These are phyloP conservation scores for Pseudogymnoascus sp. DNA, from an alignment of 2,329 filamentous ascomycete species.

Conservation along the genomic window DNA sequence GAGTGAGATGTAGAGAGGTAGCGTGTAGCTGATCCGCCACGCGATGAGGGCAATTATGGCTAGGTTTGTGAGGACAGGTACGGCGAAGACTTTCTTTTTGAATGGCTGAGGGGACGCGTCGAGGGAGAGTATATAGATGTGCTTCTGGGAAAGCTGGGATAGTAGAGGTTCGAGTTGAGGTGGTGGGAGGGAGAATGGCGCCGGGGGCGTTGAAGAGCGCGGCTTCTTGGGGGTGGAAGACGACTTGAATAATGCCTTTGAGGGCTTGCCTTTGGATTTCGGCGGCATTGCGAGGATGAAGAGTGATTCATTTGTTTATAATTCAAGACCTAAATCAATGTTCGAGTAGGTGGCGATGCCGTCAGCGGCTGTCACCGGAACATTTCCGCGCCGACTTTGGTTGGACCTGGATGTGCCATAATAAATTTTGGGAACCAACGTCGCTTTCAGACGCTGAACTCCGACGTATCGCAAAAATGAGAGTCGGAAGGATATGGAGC, in stretches of 20 bases:
- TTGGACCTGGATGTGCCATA: conserved; percentile 4
- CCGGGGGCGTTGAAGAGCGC: conserved; percentile 35
- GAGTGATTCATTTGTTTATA: neutral
- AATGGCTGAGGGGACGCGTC: conserved; percentile 62
- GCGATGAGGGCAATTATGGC: conserved; percentile 56
- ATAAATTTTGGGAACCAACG: conserved; percentile 15
- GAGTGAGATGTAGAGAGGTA: conserved; percentile 63
- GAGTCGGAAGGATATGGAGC: conserved; percentile 25
- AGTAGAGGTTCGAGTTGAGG: conserved; percentile 59
- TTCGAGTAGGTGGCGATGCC: conserved; percentile 1
- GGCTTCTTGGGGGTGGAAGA: conserved; percentile 5
- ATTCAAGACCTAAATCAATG: neutral
- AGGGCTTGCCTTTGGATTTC: neutral
- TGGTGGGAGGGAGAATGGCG: conserved; percentile 63
- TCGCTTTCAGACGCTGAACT: neutral
- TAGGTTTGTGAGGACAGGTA: conserved; percentile 72
- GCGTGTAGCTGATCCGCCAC: conserved; percentile 61
- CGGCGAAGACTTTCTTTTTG: conserved; percentile 76
- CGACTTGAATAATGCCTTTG: conserved; percentile 4
- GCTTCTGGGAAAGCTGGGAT: conserved; percentile 54
- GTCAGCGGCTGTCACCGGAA: neutral
- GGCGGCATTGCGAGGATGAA: conserved; percentile 2
- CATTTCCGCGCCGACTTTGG: conserved; percentile 8
- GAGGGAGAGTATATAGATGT: conserved; percentile 80
- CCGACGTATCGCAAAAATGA: conserved; percentile 22